Conservation (phyloP, 2,329 filamentous ascomycete genomes). For the Aspergillus clavatus region DNA sequence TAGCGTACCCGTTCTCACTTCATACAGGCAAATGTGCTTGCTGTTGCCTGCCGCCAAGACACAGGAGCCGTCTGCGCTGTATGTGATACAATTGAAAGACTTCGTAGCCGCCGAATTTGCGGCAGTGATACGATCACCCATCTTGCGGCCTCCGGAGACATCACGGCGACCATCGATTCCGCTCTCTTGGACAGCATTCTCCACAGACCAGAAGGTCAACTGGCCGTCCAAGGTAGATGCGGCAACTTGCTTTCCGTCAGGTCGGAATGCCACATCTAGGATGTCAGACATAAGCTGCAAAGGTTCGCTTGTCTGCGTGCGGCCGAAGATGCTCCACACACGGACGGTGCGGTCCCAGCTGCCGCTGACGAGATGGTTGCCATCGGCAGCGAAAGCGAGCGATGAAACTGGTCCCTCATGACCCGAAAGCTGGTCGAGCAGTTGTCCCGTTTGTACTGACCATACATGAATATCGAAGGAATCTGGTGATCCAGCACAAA, state of each 20-base stretch:
- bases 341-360: slow-evolving; percentile 96
- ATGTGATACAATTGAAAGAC: slow-evolving; percentile 78
- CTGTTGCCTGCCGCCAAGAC: slow-evolving; percentile 89
- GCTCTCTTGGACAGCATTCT: slow-evolving; percentile 78
- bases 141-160: slow-evolving; percentile 84
- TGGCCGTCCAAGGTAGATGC: slow-evolving; percentile 92
- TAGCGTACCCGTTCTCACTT: slow-evolving; percentile 84
- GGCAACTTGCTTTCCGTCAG: slow-evolving; percentile 85
- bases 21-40: slow-evolving; percentile 98
- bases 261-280: slow-evolving; percentile 76
- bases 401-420: slow-evolving; percentile 92
- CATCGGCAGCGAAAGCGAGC: slow-evolving; percentile 82
- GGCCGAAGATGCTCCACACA: slow-evolving; percentile 90
- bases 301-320: slow-evolving; percentile 92
- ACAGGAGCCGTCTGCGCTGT: slow-evolving; percentile 88
- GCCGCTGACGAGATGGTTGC: slow-evolving; percentile 76
- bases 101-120: slow-evolving; percentile 89
- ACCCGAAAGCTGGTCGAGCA: slow-evolving; percentile 83
- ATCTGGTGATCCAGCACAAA: slow-evolving; percentile 90
- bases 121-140: slow-evolving; percentile 81
- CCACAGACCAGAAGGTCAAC: slow-evolving; percentile 88
- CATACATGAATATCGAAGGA: slow-evolving; percentile 97
- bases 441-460: slow-evolving; percentile 95
- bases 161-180: slow-evolving; percentile 87
- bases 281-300: slow-evolving; percentile 90